Percentiles rank a stretch among this genome's conserved stretches.
Conservation (phyloP, 768 basidiomycete genomes). For the Termitomyces sp. region DNA sequence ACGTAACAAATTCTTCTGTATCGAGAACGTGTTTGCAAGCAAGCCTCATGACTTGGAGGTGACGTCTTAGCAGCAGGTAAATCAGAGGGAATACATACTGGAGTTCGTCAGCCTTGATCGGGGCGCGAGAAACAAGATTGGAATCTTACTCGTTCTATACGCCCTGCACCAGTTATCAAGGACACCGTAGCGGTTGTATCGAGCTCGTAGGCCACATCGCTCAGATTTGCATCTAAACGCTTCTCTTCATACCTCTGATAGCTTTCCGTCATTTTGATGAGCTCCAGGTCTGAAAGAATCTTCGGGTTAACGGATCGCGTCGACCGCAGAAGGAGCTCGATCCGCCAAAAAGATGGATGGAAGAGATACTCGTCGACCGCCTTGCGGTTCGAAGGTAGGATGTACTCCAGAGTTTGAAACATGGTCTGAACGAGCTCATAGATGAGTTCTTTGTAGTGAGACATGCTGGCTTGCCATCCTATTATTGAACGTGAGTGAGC, state of each 20-base stretch:
- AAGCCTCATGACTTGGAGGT: conserved; percentile 25
- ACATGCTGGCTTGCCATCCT: conserved; percentile 33
- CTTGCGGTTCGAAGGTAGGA: conserved; percentile 26
- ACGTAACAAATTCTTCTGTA: conserved; percentile 23
- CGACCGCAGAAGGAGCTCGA: conserved; percentile 29
- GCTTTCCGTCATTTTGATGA: conserved; percentile 21
- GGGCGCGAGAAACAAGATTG: background rate
- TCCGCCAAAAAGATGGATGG: conserved; percentile 26
- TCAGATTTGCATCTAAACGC: conserved; percentile 22
- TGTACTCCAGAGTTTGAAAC: conserved; percentile 23
- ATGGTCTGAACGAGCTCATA: conserved; percentile 27
- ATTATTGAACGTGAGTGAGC: background rate
- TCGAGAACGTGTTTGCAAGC: conserved; percentile 30
- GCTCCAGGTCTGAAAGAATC: conserved; percentile 22
- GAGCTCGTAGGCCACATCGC: conserved; percentile 27
- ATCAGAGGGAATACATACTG: conserved; percentile 31
- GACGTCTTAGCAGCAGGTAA: conserved; percentile 27
- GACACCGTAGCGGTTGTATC: conserved; percentile 28
- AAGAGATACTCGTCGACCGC: conserved; percentile 30
- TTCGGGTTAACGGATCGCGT: conserved; percentile 24
- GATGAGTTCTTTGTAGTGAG: conserved; percentile 28
- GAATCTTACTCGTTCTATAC: conserved; percentile 28
- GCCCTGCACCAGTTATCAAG: conserved; percentile 27
- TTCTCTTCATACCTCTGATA: conserved; percentile 25
- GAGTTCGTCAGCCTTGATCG: background rate